Evolutionary conservation across 108 stramenopile genomes (phyloP), one percentile per base, ranked within the genome.

Genomic region (Fragilariopsis cylindrus): DNA sequence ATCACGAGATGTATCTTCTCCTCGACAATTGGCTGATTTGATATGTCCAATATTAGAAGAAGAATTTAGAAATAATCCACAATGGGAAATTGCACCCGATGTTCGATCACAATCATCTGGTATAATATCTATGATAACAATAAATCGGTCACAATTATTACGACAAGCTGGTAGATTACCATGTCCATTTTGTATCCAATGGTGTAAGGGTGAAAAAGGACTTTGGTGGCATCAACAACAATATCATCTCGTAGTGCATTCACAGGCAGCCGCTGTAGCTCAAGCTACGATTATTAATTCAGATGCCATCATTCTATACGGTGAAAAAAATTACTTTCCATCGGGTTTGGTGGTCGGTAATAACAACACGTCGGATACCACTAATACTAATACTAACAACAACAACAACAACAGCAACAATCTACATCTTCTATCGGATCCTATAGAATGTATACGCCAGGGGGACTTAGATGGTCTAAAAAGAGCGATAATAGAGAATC

Each of bases 121-220:
- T 11, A 81, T 92, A 7, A 69, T 95, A n/a, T 82, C 84, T 44
- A 72, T 95, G 8, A 73, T 85, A 3, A 86, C 93, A 12, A 18
- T 45, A 5, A 11, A 74, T 21, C 83, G 93, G 49, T 78, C 83
- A 4, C 30, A 65, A 45, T 30, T 65, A 44, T 70, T 94, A 15
- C 78, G 87, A 63, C 45, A 50, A 16, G 41, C 60, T 15, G 88
- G 85, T 7, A 81, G 72, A 72, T 50, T 92, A 5, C 94, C 94
- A 18, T 95, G 94, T 84, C 84, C 90, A 4, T 43, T 68, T 4
- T 95, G 94, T 67, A 65, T 72, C 12, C 81, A 90, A 64, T 95
- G 94, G 94, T 88, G 77, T 73, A 89, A 85, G 57, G 93, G 93
- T n/a, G 78, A 74, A 55, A 95, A 95, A 76, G 94, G 94, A 52